Base-by-base conservation (phyloP, 805 yeast species). In the Hanseniaspora guilliermondii region DNA sequence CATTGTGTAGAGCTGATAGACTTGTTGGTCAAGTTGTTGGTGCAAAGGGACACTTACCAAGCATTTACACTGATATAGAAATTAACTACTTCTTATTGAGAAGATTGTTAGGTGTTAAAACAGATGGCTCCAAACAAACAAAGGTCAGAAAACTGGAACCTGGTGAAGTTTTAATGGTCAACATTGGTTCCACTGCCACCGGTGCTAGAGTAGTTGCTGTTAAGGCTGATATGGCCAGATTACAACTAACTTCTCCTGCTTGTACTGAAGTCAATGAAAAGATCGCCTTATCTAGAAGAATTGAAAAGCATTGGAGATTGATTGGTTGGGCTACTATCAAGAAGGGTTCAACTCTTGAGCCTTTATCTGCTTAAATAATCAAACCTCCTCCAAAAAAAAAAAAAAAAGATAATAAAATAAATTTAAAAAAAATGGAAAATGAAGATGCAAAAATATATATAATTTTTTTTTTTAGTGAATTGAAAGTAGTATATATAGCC, bases 291-390 rank as follows among this genome's bases (percentile, higher is more conserved):
- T 88, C 97, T 45, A 86, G 99, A 79, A 89, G 98, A 80, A 93
- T 93, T 64, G 99, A 93, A 70, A 91, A 91, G 80, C 99, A 93
- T 72, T 93, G 97, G 96, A 93, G 99, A 79, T 78, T 93, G 70
- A 93, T 93, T 74, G 99, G 99, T 65, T 93, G 99, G 99, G 99
- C 98, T 63, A 88, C 96, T 50, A 91, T 89, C 69, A 85, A 85
- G 73, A 87, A 86, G 73, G 96, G 96, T 73, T 83, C 89, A 58
- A 83, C 89, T 56, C 77, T 85, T 68, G 94, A 85, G 66, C 93
- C 93, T 62, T 73, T 81, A 53, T 68, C 68, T 59, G 65, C 65
- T 61, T 52, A 56, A 53, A 5, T 53, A 32, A 30, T 2, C 14
- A 3, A 12, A 1, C 12, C 33, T 14, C 27, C 6, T 4, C 27